Evolutionary conservation across 2,329 filamentous ascomycete genomes (phyloP), one percentile per base, ranked within the genome.

Genomic region (Acrodontium crateriforme): DNA sequence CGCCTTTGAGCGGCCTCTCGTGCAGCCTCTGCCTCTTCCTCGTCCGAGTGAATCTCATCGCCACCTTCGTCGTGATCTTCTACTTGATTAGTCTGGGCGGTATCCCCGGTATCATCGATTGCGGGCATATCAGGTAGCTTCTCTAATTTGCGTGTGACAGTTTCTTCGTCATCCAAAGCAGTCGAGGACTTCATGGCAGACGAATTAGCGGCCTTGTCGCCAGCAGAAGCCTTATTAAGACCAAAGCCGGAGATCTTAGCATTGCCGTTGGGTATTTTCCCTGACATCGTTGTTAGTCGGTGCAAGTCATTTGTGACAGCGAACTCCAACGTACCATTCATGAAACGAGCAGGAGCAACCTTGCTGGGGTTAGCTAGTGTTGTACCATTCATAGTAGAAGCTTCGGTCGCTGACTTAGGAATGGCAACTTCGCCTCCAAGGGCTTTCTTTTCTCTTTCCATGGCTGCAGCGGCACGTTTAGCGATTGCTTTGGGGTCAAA

Each of bases 101-200:
- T 42, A 47, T 62, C 57, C 23, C 52, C 51, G 37, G 62, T 30
- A 27, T 38, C 56, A 35, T 56, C 56, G 40, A 69, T 68, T 47
- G 76, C 70, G 29, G 80, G 62, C 29, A 77, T 70, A 34, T 81
- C 71, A 32, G 87, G 85, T 35, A 98, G 73, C 58, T 85, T 89
- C 50, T 83, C 83, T 40, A 98, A 70, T 60, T 91, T 94, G 52
- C 84, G 80, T 48, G 80, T 75, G 2, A 77, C 78, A 17, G 74
- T 76, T 45, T 92, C 82, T 45, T 94, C 87, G 47, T 94, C 87
- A 35, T 80, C 85, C 43, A 94, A 75, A 42, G 84, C 75, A 13
- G 92, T 63, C 35, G 80, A 83, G 11, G 39, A 25, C 41, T 76
- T 77, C 10, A 16, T 17, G 48, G 82, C 83, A 12, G 71, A 63